Evolutionary conservation across 2,329 filamentous ascomycete genomes (phyloP).

Genomic region (Cercospora janseana): DNA sequence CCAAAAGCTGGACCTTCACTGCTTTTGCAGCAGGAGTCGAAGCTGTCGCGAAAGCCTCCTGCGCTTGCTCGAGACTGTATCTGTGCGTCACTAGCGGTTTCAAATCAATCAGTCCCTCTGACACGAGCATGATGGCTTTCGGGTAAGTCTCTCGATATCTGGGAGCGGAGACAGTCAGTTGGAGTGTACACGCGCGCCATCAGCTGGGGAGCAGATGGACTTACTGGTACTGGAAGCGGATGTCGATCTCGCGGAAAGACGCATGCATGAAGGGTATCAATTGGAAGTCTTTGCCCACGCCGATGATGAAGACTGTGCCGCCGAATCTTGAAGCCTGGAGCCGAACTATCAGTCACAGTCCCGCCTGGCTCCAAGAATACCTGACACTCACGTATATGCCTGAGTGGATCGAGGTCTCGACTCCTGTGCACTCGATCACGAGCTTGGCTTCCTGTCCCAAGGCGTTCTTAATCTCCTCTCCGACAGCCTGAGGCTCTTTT

Average conservation of each 20-base stretch:
- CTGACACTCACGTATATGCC: conserved; percentile 36
- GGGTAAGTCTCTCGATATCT: conserved; percentile 43
- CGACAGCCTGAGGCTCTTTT: conserved; percentile 39
- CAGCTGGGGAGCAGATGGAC: not conserved
- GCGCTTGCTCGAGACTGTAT: conserved; percentile 39
- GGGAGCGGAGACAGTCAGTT: not conserved
- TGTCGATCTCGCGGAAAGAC: conserved; percentile 41
- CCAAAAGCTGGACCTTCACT: conserved; percentile 39
- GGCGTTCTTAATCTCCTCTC: conserved; percentile 38
- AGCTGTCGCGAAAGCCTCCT: conserved; percentile 40
- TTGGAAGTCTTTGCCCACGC: conserved; percentile 39
- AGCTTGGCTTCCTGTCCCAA: conserved; percentile 36
- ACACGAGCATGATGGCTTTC: conserved; percentile 44
- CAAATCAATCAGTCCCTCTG: conserved; percentile 41
- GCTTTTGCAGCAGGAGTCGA: conserved; percentile 39
- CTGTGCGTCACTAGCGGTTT: conserved; percentile 43
- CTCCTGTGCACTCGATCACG: conserved; percentile 40
- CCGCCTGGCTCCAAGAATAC: not conserved
- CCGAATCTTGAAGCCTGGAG: conserved; percentile 38
- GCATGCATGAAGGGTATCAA: conserved; percentile 43
- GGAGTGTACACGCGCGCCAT: too few species aligned
- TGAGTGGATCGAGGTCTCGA: conserved; percentile 36
- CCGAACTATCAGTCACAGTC: conserved; percentile 8
- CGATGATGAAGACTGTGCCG: conserved; percentile 41
- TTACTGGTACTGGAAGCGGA: conserved; percentile 41